phyloP scores from a whole-genome alignment of 306 rosid species.

The Quercus agrifolia region DNA sequence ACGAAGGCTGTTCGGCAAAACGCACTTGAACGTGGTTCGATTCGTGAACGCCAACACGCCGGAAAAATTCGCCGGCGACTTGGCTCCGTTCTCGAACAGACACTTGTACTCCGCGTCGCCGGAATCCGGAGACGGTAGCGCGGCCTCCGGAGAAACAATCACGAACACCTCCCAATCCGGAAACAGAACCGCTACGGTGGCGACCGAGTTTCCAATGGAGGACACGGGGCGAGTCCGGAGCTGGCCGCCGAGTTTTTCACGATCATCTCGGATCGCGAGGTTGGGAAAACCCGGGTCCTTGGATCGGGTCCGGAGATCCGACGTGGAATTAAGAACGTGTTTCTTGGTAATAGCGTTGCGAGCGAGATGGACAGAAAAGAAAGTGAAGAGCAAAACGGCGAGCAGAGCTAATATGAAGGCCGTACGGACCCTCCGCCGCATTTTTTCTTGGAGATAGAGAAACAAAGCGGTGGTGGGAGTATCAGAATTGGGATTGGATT shows the following conservation, averaged over 20 bases:
- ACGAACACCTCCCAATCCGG: slow-evolving; percentile 74
- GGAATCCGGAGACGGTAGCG: background rate
- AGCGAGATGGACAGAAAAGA: slow-evolving; percentile 35
- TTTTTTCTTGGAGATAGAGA: slow-evolving; percentile 10
- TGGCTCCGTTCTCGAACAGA: slow-evolving; percentile 41
- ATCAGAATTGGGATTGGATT: no score
- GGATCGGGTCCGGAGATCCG: background rate
- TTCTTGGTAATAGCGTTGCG: background rate
- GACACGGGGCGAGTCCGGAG: slow-evolving; percentile 38
- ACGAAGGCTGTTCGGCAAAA: slow-evolving; percentile 36
- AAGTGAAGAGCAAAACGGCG: slow-evolving; percentile 27
- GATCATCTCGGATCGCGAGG: background rate
- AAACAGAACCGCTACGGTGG: slow-evolving; percentile 44
- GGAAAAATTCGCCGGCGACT: slow-evolving; percentile 37
- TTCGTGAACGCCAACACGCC: slow-evolving; percentile 29
- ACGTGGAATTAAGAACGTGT: background rate
- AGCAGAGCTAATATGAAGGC: slow-evolving; percentile 27
- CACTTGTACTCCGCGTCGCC: slow-evolving; percentile 19
- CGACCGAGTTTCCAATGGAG: slow-evolving; percentile 22
- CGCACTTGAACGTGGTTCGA: slow-evolving; percentile 45
- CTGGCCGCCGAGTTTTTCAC: background rate
- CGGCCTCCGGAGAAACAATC: slow-evolving; percentile 25
- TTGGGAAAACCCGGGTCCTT: background rate
- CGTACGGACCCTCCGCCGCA: slow-evolving; percentile 39
- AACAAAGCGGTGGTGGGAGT: background rate